phyloP scores from a whole-genome alignment of 2,329 filamentous ascomycete species.

The Ilyonectria robusta region DNA sequence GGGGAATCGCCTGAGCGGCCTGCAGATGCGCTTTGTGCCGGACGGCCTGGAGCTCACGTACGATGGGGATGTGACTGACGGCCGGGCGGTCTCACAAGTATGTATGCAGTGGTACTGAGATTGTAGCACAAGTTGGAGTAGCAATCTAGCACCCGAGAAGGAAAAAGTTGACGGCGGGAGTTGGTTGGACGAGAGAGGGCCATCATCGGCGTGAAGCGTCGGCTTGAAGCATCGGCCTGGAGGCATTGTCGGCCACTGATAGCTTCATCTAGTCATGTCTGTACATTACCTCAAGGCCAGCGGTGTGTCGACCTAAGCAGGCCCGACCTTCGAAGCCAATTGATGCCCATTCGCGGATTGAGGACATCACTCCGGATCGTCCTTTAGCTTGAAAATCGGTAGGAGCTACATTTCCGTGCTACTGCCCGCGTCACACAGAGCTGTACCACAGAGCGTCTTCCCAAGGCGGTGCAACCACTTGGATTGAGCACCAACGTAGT shows the following conservation, averaged over 20 bases:
- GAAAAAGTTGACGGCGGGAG: background rate
- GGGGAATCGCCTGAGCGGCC: slow-evolving; percentile 45
- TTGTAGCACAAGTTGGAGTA: background rate
- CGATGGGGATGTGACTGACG: slow-evolving; percentile 20
- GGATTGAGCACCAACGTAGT: slow-evolving; percentile 2
- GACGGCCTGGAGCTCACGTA: slow-evolving; percentile 16
- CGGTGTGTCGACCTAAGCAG: slow-evolving; percentile 8
- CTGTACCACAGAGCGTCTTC: background rate
- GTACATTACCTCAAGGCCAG: background rate
- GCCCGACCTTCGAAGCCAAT: slow-evolving; percentile 12
- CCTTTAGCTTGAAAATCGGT: background rate
- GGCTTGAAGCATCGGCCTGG: background rate
- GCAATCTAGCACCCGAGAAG: background rate
- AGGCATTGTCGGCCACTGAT: slow-evolving; percentile 9
- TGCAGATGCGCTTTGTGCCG: slow-evolving; percentile 36
- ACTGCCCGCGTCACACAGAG: slow-evolving; percentile 12
- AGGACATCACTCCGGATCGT: background rate
- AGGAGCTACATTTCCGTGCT: slow-evolving; percentile 28
- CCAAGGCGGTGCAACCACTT: background rate
- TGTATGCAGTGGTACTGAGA: background rate
- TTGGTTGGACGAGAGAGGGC: background rate
- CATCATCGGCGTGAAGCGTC: background rate
- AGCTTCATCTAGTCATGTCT: slow-evolving; percentile 1
- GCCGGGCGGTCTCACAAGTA: slow-evolving; percentile 12
- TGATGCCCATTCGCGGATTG: background rate